Base-by-base conservation (phyloP, 1,139 yeast genomes). In the Yamadazyma dushanensis region DNA sequence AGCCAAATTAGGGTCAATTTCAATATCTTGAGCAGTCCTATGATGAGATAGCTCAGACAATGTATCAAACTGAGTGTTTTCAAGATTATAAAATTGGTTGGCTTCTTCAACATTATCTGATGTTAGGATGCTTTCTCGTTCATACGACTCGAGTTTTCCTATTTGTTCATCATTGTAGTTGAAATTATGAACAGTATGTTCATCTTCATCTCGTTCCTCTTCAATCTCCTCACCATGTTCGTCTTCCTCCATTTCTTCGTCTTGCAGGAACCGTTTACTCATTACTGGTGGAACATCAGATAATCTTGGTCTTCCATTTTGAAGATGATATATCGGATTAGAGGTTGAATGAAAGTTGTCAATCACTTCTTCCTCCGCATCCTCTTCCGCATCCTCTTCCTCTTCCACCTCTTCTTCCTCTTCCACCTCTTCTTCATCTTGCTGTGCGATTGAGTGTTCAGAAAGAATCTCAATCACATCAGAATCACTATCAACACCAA, bases 381-480 rank as follows among this genome's bases (percentile, higher is more conserved):
- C 37, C 9, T 27, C 36, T 16, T 39, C 35, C 23, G 43, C 41
- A 16, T 22, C 38, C 14, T 32, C 37, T 14, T 27, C 38, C 4
- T 26, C 29, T 16, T 15, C 29, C 13, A 6, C 13, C 13, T 32
- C 40, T 24, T 39, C 37, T 11, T 40, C 46, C 17, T 39, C 53
- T 11, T 35, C 46, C 19, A 44, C 39, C 15, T 31, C 35, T 20
- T 32, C 37, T 19, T 35, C 32, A 5, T 23, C 41, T 36, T 46
- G 24, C 34, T 43, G 22, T 42, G 39, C 36, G 37, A 39, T 23
- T 39, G 47, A 37, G 35, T 47, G 41, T 20, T 37, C 16, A 5
- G 26, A 24, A 5, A 24, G 15, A n/a, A 24, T 16, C 32, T 15
- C 20, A 29, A 13, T 26, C 30, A 10, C 25, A 31, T 21, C 24